Percentiles rank a stretch among this genome's conserved stretches.
Conservation (phyloP, 257 asterid species). For the Echites panduratus region DNA sequence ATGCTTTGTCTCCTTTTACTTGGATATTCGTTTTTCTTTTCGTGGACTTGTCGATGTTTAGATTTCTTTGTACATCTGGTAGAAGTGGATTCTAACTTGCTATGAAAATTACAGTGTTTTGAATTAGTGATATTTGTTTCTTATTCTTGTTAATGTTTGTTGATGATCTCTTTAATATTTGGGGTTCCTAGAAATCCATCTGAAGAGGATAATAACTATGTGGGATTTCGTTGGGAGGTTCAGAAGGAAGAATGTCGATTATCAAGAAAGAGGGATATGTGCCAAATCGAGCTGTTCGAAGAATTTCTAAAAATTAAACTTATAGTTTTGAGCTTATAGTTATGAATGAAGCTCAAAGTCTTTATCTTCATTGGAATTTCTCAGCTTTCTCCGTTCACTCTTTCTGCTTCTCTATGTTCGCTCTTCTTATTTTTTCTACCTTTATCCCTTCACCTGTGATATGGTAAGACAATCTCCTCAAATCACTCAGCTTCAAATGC, state of each 20-base stretch:
- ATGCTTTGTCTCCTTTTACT: background rate
- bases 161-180: background rate
- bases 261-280: background rate
- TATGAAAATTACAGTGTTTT: background rate
- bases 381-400: too few relatives aligned
- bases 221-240: background rate
- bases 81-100: background rate
- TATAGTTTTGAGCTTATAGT: too few relatives aligned
- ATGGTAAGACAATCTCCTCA: too few relatives aligned
- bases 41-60: background rate
- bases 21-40: background rate
- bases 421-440: too few relatives aligned
- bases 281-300: too few relatives aligned
- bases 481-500: too few relatives aligned
- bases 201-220: too few relatives aligned
- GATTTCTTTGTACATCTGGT: background rate
- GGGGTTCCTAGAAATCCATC: background rate
- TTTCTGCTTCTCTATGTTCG: too few relatives aligned
- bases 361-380: too few relatives aligned
- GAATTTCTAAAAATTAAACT: too few relatives aligned
- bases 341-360: too few relatives aligned
- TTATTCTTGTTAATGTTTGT: background rate
- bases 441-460: too few relatives aligned
- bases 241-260: background rate
- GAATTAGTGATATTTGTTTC: background rate